phyloP scores from a whole-genome alignment of 768 basidiomycete species.

The Kwoniella pini region DNA sequence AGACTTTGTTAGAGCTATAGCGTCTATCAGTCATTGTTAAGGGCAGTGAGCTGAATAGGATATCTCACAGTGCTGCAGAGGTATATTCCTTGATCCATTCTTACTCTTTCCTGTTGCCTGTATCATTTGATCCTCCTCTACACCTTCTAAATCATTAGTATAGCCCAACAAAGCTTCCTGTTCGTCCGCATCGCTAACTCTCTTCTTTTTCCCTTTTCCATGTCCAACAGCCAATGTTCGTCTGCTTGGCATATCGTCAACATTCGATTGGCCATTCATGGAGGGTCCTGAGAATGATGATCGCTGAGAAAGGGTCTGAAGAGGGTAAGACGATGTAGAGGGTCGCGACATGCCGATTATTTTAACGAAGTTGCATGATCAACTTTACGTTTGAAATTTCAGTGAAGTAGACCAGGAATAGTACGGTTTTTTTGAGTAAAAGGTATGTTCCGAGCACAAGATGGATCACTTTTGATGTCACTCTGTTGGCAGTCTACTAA shows the following conservation, averaged over 20 bases:
- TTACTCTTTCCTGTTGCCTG: slow-evolving; percentile 11
- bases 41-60: too few species aligned
- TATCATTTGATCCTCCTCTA: slow-evolving; percentile 6
- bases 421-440: too few species aligned
- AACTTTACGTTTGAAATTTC: background rate
- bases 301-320: slow-evolving; percentile 34
- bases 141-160: background rate
- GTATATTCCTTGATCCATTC: slow-evolving; percentile 42
- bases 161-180: slow-evolving; percentile 34
- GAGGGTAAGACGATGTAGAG: slow-evolving; percentile 27
- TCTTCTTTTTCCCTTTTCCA: slow-evolving; percentile 42
- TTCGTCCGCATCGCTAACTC: slow-evolving; percentile 41
- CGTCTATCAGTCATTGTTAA: too few species aligned
- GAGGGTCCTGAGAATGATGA: slow-evolving; percentile 27
- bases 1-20: slow-evolving; percentile 14
- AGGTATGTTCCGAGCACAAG: too few species aligned
- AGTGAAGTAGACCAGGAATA: too few species aligned
- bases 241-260: background rate
- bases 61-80: slow-evolving; percentile 33
- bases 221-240: background rate
- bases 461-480: too few species aligned
- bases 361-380: background rate
- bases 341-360: slow-evolving; percentile 9
- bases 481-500: too few species aligned
- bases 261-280: background rate